These are phyloP conservation scores for Mycena filopes DNA, from an alignment of 768 basidiomycete species.

Conservation along the genomic window DNA sequence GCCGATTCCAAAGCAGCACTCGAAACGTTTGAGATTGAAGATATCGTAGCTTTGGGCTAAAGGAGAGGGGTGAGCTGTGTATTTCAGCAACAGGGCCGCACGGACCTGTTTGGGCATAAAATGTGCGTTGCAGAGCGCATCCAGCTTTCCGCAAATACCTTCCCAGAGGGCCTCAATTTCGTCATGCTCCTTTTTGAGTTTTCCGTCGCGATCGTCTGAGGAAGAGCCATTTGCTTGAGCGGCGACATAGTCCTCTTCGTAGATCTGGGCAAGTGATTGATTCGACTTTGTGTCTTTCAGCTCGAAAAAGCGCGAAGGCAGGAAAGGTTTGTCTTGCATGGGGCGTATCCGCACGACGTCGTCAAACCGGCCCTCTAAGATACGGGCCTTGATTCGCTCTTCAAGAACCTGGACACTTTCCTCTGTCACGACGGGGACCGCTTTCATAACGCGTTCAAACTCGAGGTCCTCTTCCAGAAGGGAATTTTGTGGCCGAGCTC, in stretches of 20 bases:
- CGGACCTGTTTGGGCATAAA: slow-evolving; percentile 92
- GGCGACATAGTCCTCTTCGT: slow-evolving; percentile 90
- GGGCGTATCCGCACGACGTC: slow-evolving; percentile 89
- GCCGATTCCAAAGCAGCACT: slow-evolving; percentile 90
- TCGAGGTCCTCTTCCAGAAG: slow-evolving; percentile 95
- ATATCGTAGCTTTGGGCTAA: slow-evolving; percentile 92
- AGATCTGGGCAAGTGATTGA: slow-evolving; percentile 94
- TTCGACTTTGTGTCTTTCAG: slow-evolving; percentile 89
- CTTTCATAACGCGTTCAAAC: slow-evolving; percentile 90
- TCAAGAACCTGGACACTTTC: slow-evolving; percentile 85
- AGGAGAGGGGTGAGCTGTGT: slow-evolving; percentile 12
- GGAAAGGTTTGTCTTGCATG: slow-evolving; percentile 85
- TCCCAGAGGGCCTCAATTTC: slow-evolving; percentile 90
- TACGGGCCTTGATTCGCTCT: slow-evolving; percentile 90
- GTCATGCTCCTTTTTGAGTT: slow-evolving; percentile 87
- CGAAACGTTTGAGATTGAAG: slow-evolving; percentile 84
- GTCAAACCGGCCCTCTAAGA: slow-evolving; percentile 87
- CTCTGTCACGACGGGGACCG: slow-evolving; percentile 90
- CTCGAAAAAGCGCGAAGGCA: slow-evolving; percentile 91
- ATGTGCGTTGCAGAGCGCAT: slow-evolving; percentile 94
- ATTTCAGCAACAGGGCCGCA: background rate
- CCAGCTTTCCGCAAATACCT: slow-evolving; percentile 85
- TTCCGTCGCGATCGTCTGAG: slow-evolving; percentile 87
- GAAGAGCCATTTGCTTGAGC: slow-evolving; percentile 66
- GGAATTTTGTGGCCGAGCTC: slow-evolving; percentile 88